phyloP scores from a whole-genome alignment of 306 rosid species.

The cucumber (Cucumis sativus) region Cucumber_9930_V3 NC_026659.2:3942501-3943000 shows the following conservation, averaged over 20 bases:
- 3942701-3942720: not conserved
- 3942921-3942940: constrained; percentile 91
- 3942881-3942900: constrained; percentile 91
- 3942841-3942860: constrained; percentile 86
- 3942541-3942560: not conserved
- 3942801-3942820: constrained; percentile 33
- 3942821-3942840: constrained; percentile 75
- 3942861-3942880: constrained; percentile 86
- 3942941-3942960: constrained; percentile 67
- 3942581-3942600: constrained; percentile 63
- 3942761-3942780: too few relatives aligned
- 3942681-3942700: not conserved
- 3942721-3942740: not conserved
- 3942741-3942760: constrained; percentile 6
- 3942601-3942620: constrained; percentile 68
- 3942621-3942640: constrained; percentile 49
- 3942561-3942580: constrained; percentile 74
- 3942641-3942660: constrained; percentile 58
- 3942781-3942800: constrained; percentile 1
- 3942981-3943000: constrained; percentile 57
- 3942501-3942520: not conserved
- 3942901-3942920: constrained; percentile 80
- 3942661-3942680: constrained; percentile 72
- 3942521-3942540: not conserved
- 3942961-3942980: constrained; percentile 92